Base-by-base conservation (phyloP, 2,329 filamentous ascomycete species). In the Blumeria graminis region DNA sequence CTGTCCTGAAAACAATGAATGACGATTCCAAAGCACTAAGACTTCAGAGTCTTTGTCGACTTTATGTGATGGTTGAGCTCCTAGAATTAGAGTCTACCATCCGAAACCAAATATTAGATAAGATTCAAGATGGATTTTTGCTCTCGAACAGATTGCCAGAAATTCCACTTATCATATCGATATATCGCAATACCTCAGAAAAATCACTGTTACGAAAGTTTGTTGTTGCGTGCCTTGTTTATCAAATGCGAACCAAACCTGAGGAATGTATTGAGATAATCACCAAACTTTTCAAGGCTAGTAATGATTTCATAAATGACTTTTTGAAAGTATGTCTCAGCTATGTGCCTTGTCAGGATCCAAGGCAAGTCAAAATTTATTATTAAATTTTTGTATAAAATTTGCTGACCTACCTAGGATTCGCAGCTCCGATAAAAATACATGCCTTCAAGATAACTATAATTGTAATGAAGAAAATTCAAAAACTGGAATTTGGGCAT, bases 91-190 rank as follows among this genome's bases (percentile, higher is more conserved):
- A 52, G 1, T 10, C 33, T 8, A 33, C 38, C 3, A 46, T 62
- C 6, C 45, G 54, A 16, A 64, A 65, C 43, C 58, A 58, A 34
- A 57, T 60, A 1, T 63, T 65, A 57, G 63, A 65, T 10, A 43
- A 41, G 1, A 61, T 65, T 18, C 63, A 64, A 41, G 61, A 64
- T 55, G 61, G 59, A 4, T 63, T 62, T 39, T 28, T 46, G 6
- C 36, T 59, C 8, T 45, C 59, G 1, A 43, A 56, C 1, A 58
- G 45, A 11, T 43, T 62, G 8, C 60, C 62, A 13, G 41, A 58
- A 1, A 14, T 39, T 4, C 28, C 22, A 11, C 18, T 63, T 0
- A 53, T 60, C n/a, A 48, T 56, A 6, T 55, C 52, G 2, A 59
- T 64, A 9, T 62, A 61, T 18, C 36, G 55, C 0, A 54, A 60